Base-by-base conservation (phyloP, 306 rosid genomes). In the Abrus pulchellus region DNA sequence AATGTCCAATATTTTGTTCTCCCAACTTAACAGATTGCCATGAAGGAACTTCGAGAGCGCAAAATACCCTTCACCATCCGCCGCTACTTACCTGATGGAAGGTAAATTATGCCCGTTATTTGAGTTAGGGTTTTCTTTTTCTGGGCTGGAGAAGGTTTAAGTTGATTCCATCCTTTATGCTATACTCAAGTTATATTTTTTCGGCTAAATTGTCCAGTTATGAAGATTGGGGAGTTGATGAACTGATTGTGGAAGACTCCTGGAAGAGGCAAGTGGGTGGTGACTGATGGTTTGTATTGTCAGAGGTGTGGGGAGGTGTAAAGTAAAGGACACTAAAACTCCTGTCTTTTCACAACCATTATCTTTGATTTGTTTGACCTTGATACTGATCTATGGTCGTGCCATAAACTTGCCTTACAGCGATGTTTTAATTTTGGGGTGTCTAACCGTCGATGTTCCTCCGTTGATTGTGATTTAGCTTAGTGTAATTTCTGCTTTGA, bases 191-290 rank as follows among this genome's bases (percentile, higher is more conserved):
- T 14, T 41, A 9, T n/a, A 8, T 3, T 20, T 13, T 66, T 76
- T n/a, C 61, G 29, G 65, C 47, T 27, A 54, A 68, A 77, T 78
- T 69, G 30, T 70, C 44, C 92, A 93, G 98, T 50, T 93, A 91
- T 56, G 99, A 95, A 81, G 99, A 95, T 55, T 95, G 99, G 99
- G 98, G 99, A 73, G 99, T 95, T 45, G 98, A 93, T 87, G 98
- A 95, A 72, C 83, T 93, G 84, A 93, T 95, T 50, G 97, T 93
- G 78, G 97, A 95, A 87, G 99, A 95, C 89, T 93, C 99, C 1
- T 93, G 98, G 97, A 95, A 95, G 90, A 95, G 90, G 90, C 99
- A 95, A 84, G 98, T 95, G 13, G 99, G 97, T 68, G 99, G 99
- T 29, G 86, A 88, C 57, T 94, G 86, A 92, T 83, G 79, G 29